These are phyloP conservation scores for Tetradesmus obliquus DNA, from an alignment of 139 green algal species.

Conservation along the genomic window DNA sequence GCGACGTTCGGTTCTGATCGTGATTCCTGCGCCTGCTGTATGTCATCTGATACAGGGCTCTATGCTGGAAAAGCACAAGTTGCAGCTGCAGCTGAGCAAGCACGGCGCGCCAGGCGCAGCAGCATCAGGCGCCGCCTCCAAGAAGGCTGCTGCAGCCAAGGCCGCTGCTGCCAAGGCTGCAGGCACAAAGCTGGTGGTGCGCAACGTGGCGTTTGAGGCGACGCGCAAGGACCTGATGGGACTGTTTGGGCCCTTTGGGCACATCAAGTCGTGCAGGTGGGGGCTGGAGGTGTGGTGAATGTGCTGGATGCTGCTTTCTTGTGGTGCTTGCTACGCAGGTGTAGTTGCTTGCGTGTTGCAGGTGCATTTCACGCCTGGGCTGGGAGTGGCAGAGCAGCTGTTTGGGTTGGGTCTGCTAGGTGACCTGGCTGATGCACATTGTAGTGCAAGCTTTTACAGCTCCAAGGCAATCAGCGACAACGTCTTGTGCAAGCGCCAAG, in stretches of 20 bases:
- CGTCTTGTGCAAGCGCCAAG: no score
- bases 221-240: conserved; percentile 91
- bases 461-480: no score
- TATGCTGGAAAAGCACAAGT: conserved; percentile 92
- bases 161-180: conserved; percentile 13
- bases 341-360: neutral
- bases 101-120: conserved; percentile 9
- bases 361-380: no score
- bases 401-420: no score
- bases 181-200: conserved; percentile 91
- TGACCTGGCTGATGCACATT: no score
- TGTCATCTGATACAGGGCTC: conserved; percentile 65
- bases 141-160: neutral
- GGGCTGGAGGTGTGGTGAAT: neutral
- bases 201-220: conserved; percentile 98
- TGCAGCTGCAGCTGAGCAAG: conserved; percentile 84
- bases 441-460: no score
- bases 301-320: neutral
- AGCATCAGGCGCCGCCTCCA: conserved; percentile 19
- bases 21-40: no score
- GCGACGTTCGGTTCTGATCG: no score
- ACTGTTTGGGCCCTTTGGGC: conserved; percentile 94
- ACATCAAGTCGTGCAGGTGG: conserved; percentile 83
- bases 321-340: neutral
- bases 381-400: no score